Evolutionary conservation across 805 yeast species (phyloP), one percentile per base, ranked within the genome.

Genomic region (Ogataea methylovora): DNA sequence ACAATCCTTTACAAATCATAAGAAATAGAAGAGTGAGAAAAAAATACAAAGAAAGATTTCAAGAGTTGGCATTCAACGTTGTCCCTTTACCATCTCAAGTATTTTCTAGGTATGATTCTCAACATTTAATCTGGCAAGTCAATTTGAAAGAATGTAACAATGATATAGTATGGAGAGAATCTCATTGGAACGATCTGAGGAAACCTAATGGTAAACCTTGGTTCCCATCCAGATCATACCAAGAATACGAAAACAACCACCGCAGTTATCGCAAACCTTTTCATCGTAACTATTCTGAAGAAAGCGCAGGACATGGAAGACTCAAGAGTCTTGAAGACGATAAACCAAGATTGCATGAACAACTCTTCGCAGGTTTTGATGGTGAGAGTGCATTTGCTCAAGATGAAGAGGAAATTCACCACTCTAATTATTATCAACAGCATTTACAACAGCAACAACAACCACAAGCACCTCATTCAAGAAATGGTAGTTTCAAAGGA

Each of bases 1-100:
- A 79, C 61, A 86, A 86, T 50, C 95, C 95, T 4, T 60, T 86
- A 29, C 95, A 84, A 55, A 69, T 79, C n/a, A 74, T 86, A 19
- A 61, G 96, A 37, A 81, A 85, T 55, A 65, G 95, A 38, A 66
- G 65, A 44, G 51, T 79, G 4, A 55, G 84, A 34, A 67, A 69
- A 37, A 70, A 69, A 45, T 60, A 71, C 45, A 67, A 65, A 33
- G 73, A 71, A 37, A 59, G 61, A 24, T 68, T 73, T 3, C 63
- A 67, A 26, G 60, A 63, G 4, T 48, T 71, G 10, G 54, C 67
- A 1, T 54, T 69, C 20, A 66, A 69, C 36, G 63, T 70, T 8
- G 52, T 77, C 5, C 83, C 84, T 11, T 54, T 73, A n/a, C 78
- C 86, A 2, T 78, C 84, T 6, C 69, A 76, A 39, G 79, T 73